Evolutionary conservation across 139 green algal species (phyloP), one percentile per base, ranked within the genome.

Genomic region (Prasinococcaceae sp.): DNA sequence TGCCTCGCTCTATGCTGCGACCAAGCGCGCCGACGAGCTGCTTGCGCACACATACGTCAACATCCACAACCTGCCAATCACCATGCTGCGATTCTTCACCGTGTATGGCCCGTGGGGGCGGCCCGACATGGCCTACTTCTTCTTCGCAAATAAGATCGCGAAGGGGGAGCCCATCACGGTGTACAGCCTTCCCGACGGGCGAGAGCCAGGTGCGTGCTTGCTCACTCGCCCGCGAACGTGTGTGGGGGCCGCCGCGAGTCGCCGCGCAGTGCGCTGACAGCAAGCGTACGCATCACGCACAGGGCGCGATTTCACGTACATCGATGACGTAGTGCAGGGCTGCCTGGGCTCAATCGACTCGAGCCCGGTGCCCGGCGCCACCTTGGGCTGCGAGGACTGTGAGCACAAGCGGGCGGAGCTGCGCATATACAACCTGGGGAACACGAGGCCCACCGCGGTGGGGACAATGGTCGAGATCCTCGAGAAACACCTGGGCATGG

Each of bases 101-200:
- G 82, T 92, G 30, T 92, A 92, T 53, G 82, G 82, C 0, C 82
- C 82, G 24, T 78, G 53, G 50, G 70, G 70, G 14, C 38, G 68
- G 14, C 70, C 70, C 8, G 82, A 92, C 74, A 92, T 92, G 82
- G 76, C 76, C 2, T 79, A 78, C 41, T 81, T 84, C 51, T 74
- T 71, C 14, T 89, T 92, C 63, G 60, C 77, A 1, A 58, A 70
- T 20, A 63, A 60, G 43, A 83, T 92, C 28, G 36, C 60, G 53
- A 44, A 40, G 22, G 53, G 52, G 16, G 40, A 72, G 51, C 66
- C 79, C 23, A 80, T 92, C 32, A 69, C 65, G 8, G 76, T 92
- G 27, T 84, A 84, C 65, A 57, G 53, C 3, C 51, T 43, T 20
- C 25, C 45, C 6, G 45, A 58, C 35, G 61, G 48, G n/a, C 38